These are phyloP conservation scores for Noccaea caerulescens DNA, from an alignment of 345 rosid species.

Conservation along the genomic window DNA sequence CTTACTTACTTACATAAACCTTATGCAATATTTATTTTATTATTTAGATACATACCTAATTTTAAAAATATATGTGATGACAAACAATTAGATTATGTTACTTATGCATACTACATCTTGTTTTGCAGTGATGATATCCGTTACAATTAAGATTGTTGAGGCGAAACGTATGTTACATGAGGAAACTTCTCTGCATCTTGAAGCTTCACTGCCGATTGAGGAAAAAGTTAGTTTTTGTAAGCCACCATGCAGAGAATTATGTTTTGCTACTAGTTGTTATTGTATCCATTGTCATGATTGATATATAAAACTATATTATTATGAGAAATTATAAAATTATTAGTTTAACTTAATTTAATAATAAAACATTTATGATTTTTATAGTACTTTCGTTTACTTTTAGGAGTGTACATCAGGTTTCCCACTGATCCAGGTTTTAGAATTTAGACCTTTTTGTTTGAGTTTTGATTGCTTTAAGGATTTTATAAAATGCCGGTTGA, in stretches of 20 bases:
- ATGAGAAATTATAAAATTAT: no score
- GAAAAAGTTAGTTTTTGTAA: constrained; percentile 12
- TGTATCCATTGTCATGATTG: neutral
- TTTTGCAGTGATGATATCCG: constrained; percentile 27
- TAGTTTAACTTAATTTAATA: no score
- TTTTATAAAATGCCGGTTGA: no score
- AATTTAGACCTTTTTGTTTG: constrained; percentile 5
- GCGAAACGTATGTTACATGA: constrained; percentile 19
- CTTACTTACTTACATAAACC: no score
- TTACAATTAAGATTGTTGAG: constrained; percentile 17
- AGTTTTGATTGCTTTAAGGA: neutral
- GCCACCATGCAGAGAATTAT: constrained; percentile 24
- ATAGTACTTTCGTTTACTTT: no score
- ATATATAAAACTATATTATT: no score
- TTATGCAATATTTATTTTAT: neutral
- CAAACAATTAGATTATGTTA: neutral
- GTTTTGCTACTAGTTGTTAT: constrained; percentile 15
- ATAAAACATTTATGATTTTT: no score
- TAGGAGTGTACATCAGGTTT: constrained; percentile 9
- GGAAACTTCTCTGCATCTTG: neutral
- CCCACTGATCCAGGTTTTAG: neutral
- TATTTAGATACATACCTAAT: neutral
- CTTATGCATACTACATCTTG: neutral
- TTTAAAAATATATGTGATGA: neutral
- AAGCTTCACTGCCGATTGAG: neutral